Percentiles rank a stretch among this genome's conserved stretches.
Evolutionary conservation across 2,329 filamentous ascomycete species (phyloP).

Genomic region (Fusarium penzigii): DNA sequence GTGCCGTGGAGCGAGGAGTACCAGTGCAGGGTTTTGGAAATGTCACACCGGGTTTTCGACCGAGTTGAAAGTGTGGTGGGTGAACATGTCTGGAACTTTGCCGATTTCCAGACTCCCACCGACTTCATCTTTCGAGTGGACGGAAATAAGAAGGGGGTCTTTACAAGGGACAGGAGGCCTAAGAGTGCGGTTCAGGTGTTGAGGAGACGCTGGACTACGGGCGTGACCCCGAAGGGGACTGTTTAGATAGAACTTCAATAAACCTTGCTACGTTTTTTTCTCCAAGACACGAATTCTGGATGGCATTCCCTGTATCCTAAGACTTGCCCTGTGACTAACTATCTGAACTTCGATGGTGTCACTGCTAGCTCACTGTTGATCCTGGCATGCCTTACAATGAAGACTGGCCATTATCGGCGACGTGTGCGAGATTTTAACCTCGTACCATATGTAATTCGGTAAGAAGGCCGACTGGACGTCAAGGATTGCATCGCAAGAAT

Average conservation of each 20-base stretch:
- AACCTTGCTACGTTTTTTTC: neutral
- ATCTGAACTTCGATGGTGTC: too few relatives aligned
- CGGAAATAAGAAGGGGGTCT: conserved; percentile 20
- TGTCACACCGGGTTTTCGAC: conserved; percentile 19
- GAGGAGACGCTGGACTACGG: conserved; percentile 6
- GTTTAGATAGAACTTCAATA: too few relatives aligned
- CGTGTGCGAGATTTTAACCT: too few relatives aligned
- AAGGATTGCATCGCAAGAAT: too few relatives aligned
- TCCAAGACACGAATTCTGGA: neutral
- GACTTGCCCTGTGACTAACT: too few relatives aligned
- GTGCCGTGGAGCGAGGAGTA: conserved; percentile 22
- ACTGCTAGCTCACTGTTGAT: too few relatives aligned
- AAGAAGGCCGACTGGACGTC: too few relatives aligned
- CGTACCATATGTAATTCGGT: too few relatives aligned
- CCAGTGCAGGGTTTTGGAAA: conserved; percentile 11
- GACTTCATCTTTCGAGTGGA: conserved; percentile 17
- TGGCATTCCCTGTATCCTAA: too few relatives aligned
- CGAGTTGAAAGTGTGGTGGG: conserved; percentile 14
- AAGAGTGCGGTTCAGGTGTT: conserved; percentile 10
- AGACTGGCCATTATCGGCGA: neutral
- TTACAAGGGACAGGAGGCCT: conserved; percentile 14
- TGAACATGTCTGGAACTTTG: conserved; percentile 22
- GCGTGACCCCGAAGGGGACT: neutral
- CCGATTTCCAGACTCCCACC: conserved; percentile 14
- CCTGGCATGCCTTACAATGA: too few relatives aligned